Percentiles rank a stretch among this genome's conserved stretches.
phyloP scores from a whole-genome alignment of 208 protist species.

The Wallacemonas sp. region DNA sequence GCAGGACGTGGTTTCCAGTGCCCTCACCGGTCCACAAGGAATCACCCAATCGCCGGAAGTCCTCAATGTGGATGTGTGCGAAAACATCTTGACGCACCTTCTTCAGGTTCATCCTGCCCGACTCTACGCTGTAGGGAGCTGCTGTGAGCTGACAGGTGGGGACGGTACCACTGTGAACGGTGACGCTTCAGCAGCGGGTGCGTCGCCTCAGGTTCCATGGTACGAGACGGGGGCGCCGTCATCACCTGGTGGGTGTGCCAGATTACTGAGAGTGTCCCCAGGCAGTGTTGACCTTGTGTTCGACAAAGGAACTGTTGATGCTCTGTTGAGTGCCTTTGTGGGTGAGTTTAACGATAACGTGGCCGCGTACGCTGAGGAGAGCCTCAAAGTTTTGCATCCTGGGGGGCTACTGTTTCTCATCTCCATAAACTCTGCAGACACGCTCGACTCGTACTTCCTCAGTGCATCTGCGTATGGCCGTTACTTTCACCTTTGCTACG shows the following conservation, averaged over 20 bases:
- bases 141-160: conserved; percentile 29
- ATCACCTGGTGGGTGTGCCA: not conserved
- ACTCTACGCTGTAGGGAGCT: conserved; percentile 46
- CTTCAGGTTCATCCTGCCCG: conserved; percentile 19
- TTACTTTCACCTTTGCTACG: conserved; percentile 20
- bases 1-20: not conserved
- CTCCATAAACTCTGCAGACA: conserved; percentile 57
- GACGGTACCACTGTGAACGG: too few species aligned
- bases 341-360: conserved; percentile 61
- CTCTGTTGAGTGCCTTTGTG: conserved; percentile 55
- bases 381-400: conserved; percentile 24
- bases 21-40: not conserved
- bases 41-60: conserved; percentile 11
- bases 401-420: conserved; percentile 53
- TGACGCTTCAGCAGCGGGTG: too few species aligned
- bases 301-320: conserved; percentile 66
- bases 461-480: conserved; percentile 14
- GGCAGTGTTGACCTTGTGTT: conserved; percentile 44
- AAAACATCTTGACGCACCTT: conserved; percentile 35
- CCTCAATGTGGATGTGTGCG: conserved; percentile 65
- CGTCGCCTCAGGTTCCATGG: too few species aligned
- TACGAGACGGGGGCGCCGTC: not conserved
- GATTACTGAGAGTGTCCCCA: conserved; percentile 3
- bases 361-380: conserved; percentile 32
- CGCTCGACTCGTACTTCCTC: conserved; percentile 46